Base-by-base conservation (phyloP, 306 rosid species). In the Macrotyloma uniflorum region DNA sequence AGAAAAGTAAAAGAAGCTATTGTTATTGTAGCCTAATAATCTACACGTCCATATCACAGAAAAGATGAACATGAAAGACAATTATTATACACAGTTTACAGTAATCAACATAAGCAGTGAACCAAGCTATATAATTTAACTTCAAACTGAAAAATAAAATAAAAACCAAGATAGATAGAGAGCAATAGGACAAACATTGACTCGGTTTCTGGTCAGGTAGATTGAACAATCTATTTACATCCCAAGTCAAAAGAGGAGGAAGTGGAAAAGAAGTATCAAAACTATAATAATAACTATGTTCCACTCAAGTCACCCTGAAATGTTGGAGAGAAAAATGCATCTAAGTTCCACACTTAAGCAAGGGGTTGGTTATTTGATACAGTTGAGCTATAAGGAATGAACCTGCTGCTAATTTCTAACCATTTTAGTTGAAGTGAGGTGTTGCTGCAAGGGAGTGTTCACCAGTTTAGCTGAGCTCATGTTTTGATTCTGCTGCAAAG, bases 181-280 rank as follows among this genome's bases (percentile, higher is more conserved):
- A 80, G 55, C 26, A 33, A 53, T 16, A 49, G 75, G 85, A 76
- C 53, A 65, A 77, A 71, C 82, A 50, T 15, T 59, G 79, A 59
- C 68, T 78, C 76, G 67, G 85, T 61, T 82, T 28, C 70, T 67
- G 65, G 80, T 78, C 28, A 83, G 33, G 83, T 79, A 87, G 47
- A 81, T 85, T 68, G 81, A 83, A 76, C 88, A 80, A 82, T 74
- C 86, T 88, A 86, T 86, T 83, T 88, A 89, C 93, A 89, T 76
- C 70, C 83, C 86, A 77, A 68, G 82, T 54, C 75, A 83, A 62
- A 68, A 67, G 45, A 43, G n/a, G 15, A 16, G 70, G 20, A 63
- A 24, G 7, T 13, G 49, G 55, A 19, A 65, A 28, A 67, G 22
- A 67, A 61, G 79, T 82, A 67, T 14, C 10, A 73, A 79, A 62